Evolutionary conservation across 768 basidiomycete species (phyloP).

Genomic region (Naematelia aurantialba): DNA sequence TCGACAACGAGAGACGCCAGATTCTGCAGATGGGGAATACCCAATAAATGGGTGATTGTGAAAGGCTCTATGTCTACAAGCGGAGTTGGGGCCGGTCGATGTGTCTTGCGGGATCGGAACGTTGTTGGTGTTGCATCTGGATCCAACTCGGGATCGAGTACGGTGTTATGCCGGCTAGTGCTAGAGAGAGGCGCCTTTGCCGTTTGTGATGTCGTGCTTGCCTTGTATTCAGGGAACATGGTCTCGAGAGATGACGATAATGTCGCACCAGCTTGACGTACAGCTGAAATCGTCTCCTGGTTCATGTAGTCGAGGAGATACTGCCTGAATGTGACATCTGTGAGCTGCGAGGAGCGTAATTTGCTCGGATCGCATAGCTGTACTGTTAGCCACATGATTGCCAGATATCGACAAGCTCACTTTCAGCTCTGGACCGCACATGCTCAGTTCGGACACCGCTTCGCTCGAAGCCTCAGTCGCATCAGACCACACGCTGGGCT

Average conservation of each 20-base stretch:
- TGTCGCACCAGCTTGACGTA: background rate
- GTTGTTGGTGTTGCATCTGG: background rate
- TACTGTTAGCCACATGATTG: background rate
- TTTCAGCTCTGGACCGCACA: constrained; percentile 16
- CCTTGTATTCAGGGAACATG: constrained; percentile 23
- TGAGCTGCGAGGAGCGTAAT: constrained; percentile 30
- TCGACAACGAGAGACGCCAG: constrained; percentile 33
- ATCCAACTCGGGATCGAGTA: background rate
- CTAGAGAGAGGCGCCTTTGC: background rate
- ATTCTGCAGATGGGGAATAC: constrained; percentile 18
- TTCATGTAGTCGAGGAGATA: constrained; percentile 42
- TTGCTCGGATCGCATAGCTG: constrained; percentile 38
- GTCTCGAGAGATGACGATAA: constrained; percentile 6
- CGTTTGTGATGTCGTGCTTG: background rate
- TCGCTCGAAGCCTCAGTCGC: constrained; percentile 22
- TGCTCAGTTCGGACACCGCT: constrained; percentile 11
- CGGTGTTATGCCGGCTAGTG: background rate
- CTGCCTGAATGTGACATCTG: constrained; percentile 39
- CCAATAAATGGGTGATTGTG: constrained; percentile 22
- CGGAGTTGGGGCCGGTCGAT: background rate
- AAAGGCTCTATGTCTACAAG: constrained; percentile 10
- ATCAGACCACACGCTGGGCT: constrained; percentile 10
- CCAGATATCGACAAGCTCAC: constrained; percentile 6
- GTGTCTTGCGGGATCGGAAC: background rate
- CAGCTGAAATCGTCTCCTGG: constrained; percentile 7